Evolutionary conservation across 2,329 filamentous ascomycete species (phyloP).

Genomic region (Paecilomyces sp.): DNA sequence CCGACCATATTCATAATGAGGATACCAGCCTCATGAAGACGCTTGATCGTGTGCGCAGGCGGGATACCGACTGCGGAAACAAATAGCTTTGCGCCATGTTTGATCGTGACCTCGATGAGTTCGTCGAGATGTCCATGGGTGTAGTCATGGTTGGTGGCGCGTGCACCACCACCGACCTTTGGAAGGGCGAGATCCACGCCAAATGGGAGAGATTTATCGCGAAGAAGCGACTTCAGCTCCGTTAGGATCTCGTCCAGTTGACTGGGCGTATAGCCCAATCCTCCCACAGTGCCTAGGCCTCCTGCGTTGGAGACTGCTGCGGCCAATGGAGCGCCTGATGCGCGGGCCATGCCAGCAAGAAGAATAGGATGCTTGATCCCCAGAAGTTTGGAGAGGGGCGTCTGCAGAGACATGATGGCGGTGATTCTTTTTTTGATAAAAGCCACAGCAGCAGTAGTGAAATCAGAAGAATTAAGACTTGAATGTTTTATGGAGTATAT

Average conservation of each 20-base stretch:
- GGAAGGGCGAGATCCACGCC: constrained; percentile 88
- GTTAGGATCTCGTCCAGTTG: constrained; percentile 72
- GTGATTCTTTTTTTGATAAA: not conserved
- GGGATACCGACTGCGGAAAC: constrained; percentile 86
- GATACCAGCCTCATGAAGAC: constrained; percentile 71
- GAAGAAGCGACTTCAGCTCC: constrained; percentile 73
- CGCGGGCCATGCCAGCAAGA: constrained; percentile 89
- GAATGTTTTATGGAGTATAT: not conserved
- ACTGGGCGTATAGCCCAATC: constrained; percentile 63
- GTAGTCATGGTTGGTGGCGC: constrained; percentile 94
- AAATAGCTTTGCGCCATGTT: constrained; percentile 76
- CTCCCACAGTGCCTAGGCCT: constrained; percentile 61
- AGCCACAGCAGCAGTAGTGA: not conserved
- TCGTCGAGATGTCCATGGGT: constrained; percentile 82
- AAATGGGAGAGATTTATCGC: constrained; percentile 65
- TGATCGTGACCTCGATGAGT: constrained; percentile 78
- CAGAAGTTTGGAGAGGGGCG: constrained; percentile 70
- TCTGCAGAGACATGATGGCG: constrained; percentile 53
- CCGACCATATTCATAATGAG: constrained; percentile 97
- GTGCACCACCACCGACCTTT: constrained; percentile 74
- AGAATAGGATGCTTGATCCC: constrained; percentile 82
- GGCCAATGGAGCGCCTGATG: constrained; percentile 69
- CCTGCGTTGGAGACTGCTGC: constrained; percentile 86
- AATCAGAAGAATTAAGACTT: not conserved
- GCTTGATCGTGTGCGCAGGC: constrained; percentile 62